Percentiles rank a stretch among this genome's conserved stretches.
These are phyloP conservation scores for Isatis lusitanica DNA, from an alignment of 441 rosid genomes.

Conservation along the genomic window DNA sequence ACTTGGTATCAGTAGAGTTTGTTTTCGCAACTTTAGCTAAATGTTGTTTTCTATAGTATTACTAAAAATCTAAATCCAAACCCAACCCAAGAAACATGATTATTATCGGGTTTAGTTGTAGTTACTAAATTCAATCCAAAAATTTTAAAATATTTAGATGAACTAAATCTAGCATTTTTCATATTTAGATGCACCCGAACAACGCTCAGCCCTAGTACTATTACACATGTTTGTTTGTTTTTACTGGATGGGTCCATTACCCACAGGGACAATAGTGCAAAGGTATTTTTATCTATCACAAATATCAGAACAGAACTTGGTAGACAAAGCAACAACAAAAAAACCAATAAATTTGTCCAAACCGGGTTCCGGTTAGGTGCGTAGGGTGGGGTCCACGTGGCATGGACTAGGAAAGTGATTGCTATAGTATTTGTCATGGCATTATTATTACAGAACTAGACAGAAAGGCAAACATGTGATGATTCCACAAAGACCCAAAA, in stretches of 20 bases:
- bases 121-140: no score
- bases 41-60: neutral
- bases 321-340: neutral
- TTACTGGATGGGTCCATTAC: neutral
- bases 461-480: slow-evolving; percentile 33
- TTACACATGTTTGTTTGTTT: neutral
- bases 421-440: slow-evolving; percentile 23
- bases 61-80: no score
- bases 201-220: no score
- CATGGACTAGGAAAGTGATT: slow-evolving; percentile 22
- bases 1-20: neutral
- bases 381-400: slow-evolving; percentile 21
- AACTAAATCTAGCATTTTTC: no score
- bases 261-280: neutral
- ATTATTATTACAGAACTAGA: slow-evolving; percentile 23
- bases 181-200: no score
- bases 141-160: no score
- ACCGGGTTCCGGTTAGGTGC: slow-evolving; percentile 23
- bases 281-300: neutral
- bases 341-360: neutral
- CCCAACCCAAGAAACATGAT: no score
- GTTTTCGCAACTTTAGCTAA: no score
- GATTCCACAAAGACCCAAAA: slow-evolving; percentile 33
- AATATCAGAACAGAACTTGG: neutral
- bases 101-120: no score